phyloP scores from a whole-genome alignment of 139 green algal genomes.

The Coelastrella sp. region DNA sequence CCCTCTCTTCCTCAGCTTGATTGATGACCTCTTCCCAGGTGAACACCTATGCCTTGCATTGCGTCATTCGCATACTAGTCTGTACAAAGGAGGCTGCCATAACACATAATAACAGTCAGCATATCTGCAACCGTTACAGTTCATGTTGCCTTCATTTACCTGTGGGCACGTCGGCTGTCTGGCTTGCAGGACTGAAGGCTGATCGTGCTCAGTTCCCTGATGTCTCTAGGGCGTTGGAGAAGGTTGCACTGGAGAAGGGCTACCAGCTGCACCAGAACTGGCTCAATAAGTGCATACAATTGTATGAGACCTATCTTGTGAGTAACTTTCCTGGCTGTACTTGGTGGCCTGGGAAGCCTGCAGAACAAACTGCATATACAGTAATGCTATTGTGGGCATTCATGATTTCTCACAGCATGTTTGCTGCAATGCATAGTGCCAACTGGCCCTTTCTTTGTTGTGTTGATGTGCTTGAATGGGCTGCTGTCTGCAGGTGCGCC shows the following conservation, averaged over 20 bases:
- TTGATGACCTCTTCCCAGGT: slow-evolving; percentile 95
- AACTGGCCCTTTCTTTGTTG: background rate
- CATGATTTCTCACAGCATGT: no score
- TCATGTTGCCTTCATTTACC: background rate
- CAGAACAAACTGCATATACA: background rate
- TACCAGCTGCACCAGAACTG: slow-evolving; percentile 86
- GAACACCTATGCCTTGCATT: background rate
- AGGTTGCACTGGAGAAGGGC: slow-evolving; percentile 68
- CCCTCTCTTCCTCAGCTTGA: slow-evolving; percentile 94
- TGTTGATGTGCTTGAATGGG: slow-evolving; percentile 46
- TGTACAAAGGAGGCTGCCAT: background rate
- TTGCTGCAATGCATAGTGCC: background rate
- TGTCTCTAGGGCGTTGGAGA: slow-evolving; percentile 79
- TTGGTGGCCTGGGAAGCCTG: background rate
- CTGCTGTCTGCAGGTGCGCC: slow-evolving; percentile 82
- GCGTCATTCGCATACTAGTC: background rate
- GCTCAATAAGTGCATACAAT: slow-evolving; percentile 96
- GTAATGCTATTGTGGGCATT: background rate
- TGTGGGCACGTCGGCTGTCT: background rate
- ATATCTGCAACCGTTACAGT: background rate
- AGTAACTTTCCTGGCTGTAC: background rate
- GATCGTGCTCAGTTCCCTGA: slow-evolving; percentile 83
- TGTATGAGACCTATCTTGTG: slow-evolving; percentile 97
- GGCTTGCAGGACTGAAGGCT: slow-evolving; percentile 68
- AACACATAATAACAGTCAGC: background rate